A percentile compares a stretch with the other conserved stretches of the same genome.
phyloP scores from a whole-genome alignment of 805 yeast genomes.

The Suhomyces sp. region DNA sequence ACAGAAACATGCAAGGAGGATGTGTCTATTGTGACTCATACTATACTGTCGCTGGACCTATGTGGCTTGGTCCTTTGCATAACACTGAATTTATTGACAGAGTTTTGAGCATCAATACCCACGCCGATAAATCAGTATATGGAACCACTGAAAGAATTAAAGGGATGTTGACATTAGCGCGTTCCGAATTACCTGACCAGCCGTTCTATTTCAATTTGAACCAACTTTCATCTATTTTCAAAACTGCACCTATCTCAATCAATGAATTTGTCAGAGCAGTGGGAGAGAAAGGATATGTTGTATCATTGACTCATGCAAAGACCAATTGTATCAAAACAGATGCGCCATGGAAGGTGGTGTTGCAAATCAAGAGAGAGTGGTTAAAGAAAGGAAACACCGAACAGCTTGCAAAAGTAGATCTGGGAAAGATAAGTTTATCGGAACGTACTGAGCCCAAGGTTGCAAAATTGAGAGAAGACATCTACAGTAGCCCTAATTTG shows the following conservation, averaged over 20 bases:
- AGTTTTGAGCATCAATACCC: slow-evolving; percentile 55
- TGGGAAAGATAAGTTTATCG: slow-evolving; percentile 13
- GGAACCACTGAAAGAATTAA: slow-evolving; percentile 81
- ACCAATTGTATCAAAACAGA: slow-evolving; percentile 85
- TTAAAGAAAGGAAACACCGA: slow-evolving; percentile 30
- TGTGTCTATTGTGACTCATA: slow-evolving; percentile 72
- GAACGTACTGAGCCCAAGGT: slow-evolving; percentile 14
- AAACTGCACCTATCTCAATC: slow-evolving; percentile 81
- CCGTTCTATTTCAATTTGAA: slow-evolving; percentile 88
- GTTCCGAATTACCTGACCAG: slow-evolving; percentile 52
- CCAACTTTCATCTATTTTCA: slow-evolving; percentile 68
- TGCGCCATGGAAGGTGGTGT: slow-evolving; percentile 80
- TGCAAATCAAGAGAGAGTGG: slow-evolving; percentile 73
- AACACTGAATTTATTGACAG: slow-evolving; percentile 62
- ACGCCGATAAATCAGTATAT: slow-evolving; percentile 56
- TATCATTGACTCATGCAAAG: slow-evolving; percentile 86
- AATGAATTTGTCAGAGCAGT: slow-evolving; percentile 72
- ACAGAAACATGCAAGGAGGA: slow-evolving; percentile 27
- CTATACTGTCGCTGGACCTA: slow-evolving; percentile 88
- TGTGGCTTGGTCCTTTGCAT: slow-evolving; percentile 81
- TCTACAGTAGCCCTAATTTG: slow-evolving; percentile 44
- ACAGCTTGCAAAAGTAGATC: slow-evolving; percentile 17
- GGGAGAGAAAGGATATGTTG: slow-evolving; percentile 78
- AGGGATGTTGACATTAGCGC: slow-evolving; percentile 90
- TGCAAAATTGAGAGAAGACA: slow-evolving; percentile 24